phyloP scores from a whole-genome alignment of 257 asterid genomes.

The Solanum piurae region DNA sequence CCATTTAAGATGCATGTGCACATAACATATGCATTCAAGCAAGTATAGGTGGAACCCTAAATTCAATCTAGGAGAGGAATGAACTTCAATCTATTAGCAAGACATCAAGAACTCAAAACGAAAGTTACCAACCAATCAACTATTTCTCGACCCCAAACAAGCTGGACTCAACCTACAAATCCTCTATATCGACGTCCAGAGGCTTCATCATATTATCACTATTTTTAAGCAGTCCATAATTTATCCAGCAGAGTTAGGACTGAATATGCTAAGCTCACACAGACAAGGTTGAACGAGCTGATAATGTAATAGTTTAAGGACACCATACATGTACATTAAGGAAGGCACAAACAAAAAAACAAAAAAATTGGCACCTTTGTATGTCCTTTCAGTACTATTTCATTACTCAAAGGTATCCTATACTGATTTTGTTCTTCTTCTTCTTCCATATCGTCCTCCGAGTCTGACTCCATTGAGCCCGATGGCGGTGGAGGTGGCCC shows the following conservation, averaged over 20 bases:
- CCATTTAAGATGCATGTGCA: background rate
- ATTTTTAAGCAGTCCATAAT: background rate
- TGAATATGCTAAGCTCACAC: background rate
- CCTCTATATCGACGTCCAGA: background rate
- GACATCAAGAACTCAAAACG: background rate
- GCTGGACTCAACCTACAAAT: background rate
- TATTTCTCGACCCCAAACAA: background rate
- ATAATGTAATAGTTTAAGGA: background rate
- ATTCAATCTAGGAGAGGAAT: background rate
- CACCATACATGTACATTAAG: background rate
- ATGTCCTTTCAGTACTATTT: slow-evolving; percentile 87
- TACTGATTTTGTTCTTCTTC: slow-evolving; percentile 31
- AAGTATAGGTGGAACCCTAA: background rate
- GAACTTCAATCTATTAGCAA: background rate
- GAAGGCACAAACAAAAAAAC: background rate
- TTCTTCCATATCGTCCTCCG: slow-evolving; percentile 51
- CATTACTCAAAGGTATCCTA: slow-evolving; percentile 86
- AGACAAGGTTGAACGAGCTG: background rate
- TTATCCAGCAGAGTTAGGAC: background rate
- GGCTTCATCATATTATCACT: background rate
- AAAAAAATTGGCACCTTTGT: slow-evolving; percentile 52
- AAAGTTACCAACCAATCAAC: background rate
- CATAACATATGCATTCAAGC: background rate
- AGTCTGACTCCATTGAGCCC: slow-evolving; percentile 27
- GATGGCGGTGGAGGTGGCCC: slow-evolving; percentile 55